Evolutionary conservation across 2,329 filamentous ascomycete species (phyloP).

Genomic region (Colletotrichum lini): DNA sequence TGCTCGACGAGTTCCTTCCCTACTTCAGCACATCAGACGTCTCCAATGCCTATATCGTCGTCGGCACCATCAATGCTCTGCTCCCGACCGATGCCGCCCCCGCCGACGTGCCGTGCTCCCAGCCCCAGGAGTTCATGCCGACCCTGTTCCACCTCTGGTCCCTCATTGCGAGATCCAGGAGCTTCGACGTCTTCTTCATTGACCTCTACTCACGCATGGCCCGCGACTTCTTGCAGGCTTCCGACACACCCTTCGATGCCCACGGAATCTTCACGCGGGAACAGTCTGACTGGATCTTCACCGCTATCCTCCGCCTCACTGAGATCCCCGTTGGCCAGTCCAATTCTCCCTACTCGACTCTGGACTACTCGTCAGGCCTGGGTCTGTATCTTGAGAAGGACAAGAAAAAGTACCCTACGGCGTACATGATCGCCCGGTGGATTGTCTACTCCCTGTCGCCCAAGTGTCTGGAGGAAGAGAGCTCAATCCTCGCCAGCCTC

Average conservation of each 20-base stretch:
- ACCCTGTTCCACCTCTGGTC: conserved; percentile 98
- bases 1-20: conserved; percentile 84
- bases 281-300: conserved; percentile 94
- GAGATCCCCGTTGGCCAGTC: conserved; percentile 98
- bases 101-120: conserved; percentile 78
- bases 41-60: conserved; percentile 93
- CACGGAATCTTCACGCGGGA: conserved; percentile 94
- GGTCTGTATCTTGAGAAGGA: conserved; percentile 93
- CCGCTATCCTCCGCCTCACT: conserved; percentile 87
- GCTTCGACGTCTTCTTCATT: conserved; percentile 88
- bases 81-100: conserved; percentile 88
- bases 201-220: conserved; percentile 91
- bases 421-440: conserved; percentile 93
- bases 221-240: conserved; percentile 82
- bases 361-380: conserved; percentile 87
- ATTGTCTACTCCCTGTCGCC: conserved; percentile 95
- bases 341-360: conserved; percentile 88
- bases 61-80: conserved; percentile 87
- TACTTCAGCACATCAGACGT: conserved; percentile 96
- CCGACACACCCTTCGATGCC: conserved; percentile 84
- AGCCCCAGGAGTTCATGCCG: conserved; percentile 89
- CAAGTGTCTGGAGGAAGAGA: conserved; percentile 79
- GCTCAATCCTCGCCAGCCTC: conserved; percentile 86
- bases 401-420: conserved; percentile 90
- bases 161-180: conserved; percentile 88